Evolutionary conservation across 1,139 yeast genomes (phyloP).

Genomic region (Pichia sp.): DNA sequence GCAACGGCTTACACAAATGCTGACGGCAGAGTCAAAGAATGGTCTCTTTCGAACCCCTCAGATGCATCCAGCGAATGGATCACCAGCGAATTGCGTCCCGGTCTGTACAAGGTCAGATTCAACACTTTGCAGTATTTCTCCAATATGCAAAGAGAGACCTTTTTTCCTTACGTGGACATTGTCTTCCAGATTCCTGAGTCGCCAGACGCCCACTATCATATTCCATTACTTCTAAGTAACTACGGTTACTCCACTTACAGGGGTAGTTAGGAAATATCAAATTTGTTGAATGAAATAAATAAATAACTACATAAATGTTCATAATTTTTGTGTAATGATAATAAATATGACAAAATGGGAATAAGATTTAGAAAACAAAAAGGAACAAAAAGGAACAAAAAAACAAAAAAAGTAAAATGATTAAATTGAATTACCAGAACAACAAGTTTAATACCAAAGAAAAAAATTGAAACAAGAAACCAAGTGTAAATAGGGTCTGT

Average conservation of each 20-base stretch:
- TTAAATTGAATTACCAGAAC: not conserved
- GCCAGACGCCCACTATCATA: constrained; percentile 78
- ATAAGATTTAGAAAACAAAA: not conserved
- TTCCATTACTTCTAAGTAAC: constrained; percentile 76
- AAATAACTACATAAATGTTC: not conserved
- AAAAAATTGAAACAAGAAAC: not conserved
- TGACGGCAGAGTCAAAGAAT: constrained; percentile 72
- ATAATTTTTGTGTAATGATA: not conserved
- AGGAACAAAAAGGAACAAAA: not conserved
- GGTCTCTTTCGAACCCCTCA: constrained; percentile 38
- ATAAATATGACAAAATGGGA: not conserved
- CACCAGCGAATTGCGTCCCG: constrained; percentile 40
- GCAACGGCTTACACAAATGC: constrained; percentile 64
- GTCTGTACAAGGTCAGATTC: constrained; percentile 70
- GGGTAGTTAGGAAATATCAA: constrained; percentile 38
- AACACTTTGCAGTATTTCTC: constrained; percentile 65
- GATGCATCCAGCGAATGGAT: constrained; percentile 35
- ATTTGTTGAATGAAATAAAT: not conserved
- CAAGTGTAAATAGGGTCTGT: too few species aligned
- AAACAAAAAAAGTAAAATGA: too few species aligned
- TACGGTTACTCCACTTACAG: constrained; percentile 86
- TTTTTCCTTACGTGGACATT: constrained; percentile 83
- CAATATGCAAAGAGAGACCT: constrained; percentile 39
- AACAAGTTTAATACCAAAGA: too few species aligned
- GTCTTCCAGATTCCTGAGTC: constrained; percentile 60